A percentile compares a stretch with the other conserved stretches of the same genome.
Conservation (phyloP, 768 basidiomycete species). For the Nevesoporus exiguus region DNA sequence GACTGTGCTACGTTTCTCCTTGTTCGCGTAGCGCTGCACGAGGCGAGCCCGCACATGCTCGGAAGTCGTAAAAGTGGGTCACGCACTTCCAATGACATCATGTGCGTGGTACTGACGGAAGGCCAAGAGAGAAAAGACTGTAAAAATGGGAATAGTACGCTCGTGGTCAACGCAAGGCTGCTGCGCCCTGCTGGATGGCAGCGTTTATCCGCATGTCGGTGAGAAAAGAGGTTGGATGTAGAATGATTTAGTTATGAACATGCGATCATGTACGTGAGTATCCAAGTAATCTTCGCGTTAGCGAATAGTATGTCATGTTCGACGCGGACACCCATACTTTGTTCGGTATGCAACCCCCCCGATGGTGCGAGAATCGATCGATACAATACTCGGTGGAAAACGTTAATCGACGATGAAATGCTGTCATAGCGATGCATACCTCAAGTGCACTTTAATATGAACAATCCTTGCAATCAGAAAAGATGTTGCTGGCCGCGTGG, state of each 20-base stretch:
- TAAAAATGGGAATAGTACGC: too few relatives aligned
- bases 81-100: too few relatives aligned
- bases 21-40: too few relatives aligned
- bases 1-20: too few relatives aligned
- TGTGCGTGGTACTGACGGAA: too few relatives aligned
- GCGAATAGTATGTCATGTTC: neutral
- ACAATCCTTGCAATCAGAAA: conserved; percentile 35
- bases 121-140: too few relatives aligned
- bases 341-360: neutral
- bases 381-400: neutral
- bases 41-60: too few relatives aligned
- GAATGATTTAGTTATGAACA: neutral
- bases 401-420: neutral
- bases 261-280: neutral
- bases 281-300: neutral
- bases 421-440: neutral
- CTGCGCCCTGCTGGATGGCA: too few relatives aligned
- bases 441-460: neutral
- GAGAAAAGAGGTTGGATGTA: neutral
- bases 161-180: too few relatives aligned
- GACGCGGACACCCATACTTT: neutral
- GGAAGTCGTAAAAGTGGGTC: too few relatives aligned
- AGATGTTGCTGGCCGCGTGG: conserved; percentile 62
- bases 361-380: neutral
- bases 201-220: too few relatives aligned